phyloP scores from a whole-genome alignment of 495 filamentous ascomycete genomes.

The Sabuloglossum arenarium region DNA sequence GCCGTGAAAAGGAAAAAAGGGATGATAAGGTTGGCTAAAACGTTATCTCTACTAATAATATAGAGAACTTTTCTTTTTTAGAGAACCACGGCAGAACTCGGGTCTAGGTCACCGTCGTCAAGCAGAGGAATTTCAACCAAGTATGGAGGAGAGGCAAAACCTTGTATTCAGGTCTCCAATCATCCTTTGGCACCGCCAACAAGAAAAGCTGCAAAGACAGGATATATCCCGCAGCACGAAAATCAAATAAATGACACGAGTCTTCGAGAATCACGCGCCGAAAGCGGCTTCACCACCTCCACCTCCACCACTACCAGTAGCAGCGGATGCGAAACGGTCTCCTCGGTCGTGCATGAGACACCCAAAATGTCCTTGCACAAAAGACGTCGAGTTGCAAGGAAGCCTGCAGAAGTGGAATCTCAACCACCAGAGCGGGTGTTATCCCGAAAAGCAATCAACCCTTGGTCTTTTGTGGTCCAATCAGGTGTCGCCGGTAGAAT shows the following conservation, averaged over 20 bases:
- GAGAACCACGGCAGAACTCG: not conserved
- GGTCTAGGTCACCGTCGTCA: not conserved
- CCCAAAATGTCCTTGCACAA: not conserved
- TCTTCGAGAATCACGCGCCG: no score
- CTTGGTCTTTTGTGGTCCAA: not conserved
- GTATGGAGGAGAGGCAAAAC: not conserved
- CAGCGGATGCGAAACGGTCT: no score
- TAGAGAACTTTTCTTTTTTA: not conserved
- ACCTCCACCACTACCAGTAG: no score
- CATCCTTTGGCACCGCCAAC: not conserved
- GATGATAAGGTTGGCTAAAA: not conserved
- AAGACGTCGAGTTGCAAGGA: not conserved
- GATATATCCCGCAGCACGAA: no score
- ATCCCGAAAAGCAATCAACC: not conserved
- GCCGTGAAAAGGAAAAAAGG: no score
- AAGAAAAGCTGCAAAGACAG: not conserved
- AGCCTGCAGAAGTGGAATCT: not conserved
- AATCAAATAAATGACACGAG: no score
- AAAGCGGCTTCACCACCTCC: not conserved
- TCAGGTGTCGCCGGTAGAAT: not conserved
- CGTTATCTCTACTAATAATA: not conserved
- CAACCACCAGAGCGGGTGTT: not conserved
- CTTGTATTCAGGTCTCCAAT: not conserved
- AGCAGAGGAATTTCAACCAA: not conserved
- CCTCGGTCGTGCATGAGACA: not conserved